Percentiles rank a stretch among this genome's conserved stretches.
Conservation (phyloP, 768 basidiomycete genomes). For the Scleroderma bovista region DNA sequence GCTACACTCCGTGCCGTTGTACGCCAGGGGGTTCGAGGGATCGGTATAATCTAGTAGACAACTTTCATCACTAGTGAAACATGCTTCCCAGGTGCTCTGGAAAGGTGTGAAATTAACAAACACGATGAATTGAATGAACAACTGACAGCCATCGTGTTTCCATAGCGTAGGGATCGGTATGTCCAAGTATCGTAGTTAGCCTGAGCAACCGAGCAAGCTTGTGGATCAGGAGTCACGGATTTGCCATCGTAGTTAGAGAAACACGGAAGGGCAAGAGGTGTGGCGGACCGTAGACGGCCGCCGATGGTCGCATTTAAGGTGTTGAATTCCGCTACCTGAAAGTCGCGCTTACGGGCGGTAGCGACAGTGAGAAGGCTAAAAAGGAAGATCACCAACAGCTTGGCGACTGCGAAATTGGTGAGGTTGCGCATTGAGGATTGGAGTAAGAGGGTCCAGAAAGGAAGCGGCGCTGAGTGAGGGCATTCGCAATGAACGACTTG, state of each 20-base stretch:
- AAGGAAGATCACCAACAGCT: background rate
- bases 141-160: constrained; percentile 7
- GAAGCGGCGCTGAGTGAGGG: too few species aligned
- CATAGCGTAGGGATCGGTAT: constrained; percentile 21
- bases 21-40: constrained; percentile 27
- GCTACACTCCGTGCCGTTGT: constrained; percentile 27
- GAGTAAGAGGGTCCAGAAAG: background rate
- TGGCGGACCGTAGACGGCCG: constrained; percentile 23
- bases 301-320: constrained; percentile 23
- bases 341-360: background rate
- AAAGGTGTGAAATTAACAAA: background rate
- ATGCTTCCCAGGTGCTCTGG: constrained; percentile 51
- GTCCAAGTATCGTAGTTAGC: constrained; percentile 20
- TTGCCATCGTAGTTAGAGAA: constrained; percentile 26
- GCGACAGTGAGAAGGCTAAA: background rate
- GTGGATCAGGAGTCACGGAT: constrained; percentile 7
- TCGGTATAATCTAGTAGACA: constrained; percentile 43
- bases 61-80: constrained; percentile 39
- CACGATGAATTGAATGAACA: background rate
- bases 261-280: constrained; percentile 29
- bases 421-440: background rate
- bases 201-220: constrained; percentile 25
- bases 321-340: constrained; percentile 2
- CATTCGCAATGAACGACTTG: too few species aligned
- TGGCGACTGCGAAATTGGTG: background rate